A percentile compares a stretch with the other conserved stretches of the same genome.
phyloP scores from a whole-genome alignment of 108 stramenopile genomes.

The Conticribra weissflogii region DNA sequence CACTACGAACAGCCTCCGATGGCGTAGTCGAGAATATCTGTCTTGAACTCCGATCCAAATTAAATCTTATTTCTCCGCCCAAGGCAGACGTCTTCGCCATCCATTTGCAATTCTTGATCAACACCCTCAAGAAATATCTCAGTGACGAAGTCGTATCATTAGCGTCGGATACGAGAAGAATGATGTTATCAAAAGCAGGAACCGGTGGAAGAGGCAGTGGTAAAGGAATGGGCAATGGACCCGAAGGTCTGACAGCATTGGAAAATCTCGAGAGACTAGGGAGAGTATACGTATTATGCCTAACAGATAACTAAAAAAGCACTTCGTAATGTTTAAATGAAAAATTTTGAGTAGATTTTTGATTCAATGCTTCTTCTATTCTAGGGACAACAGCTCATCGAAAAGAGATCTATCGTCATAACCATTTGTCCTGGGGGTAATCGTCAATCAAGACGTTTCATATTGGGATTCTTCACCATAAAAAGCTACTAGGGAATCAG shows the following conservation, averaged over 20 bases:
- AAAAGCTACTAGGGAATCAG: no score
- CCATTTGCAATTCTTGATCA: conserved; percentile 81
- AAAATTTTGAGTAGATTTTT: no score
- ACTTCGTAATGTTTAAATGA: no score
- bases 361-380: no score
- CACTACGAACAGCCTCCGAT: conserved; percentile 83
- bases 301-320: no score
- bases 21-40: conserved; percentile 85
- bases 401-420: no score
- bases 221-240: conserved; percentile 66
- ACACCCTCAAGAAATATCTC: conserved; percentile 76
- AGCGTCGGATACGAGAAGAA: conserved; percentile 65
- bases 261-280: conserved; percentile 86
- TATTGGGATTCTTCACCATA: no score
- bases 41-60: conserved; percentile 67
- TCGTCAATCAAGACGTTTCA: no score
- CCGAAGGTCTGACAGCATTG: conserved; percentile 80
- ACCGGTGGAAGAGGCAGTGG: conserved; percentile 49
- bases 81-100: conserved; percentile 77
- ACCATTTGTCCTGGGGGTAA: no score
- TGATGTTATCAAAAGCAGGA: conserved; percentile 69
- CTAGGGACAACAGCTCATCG: no score
- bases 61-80: conserved; percentile 61
- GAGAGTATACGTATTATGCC: conserved; percentile 82
- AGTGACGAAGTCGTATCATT: conserved; percentile 51